phyloP scores from a whole-genome alignment of 2,329 filamentous ascomycete species.

The Alternaria sp. region DNA sequence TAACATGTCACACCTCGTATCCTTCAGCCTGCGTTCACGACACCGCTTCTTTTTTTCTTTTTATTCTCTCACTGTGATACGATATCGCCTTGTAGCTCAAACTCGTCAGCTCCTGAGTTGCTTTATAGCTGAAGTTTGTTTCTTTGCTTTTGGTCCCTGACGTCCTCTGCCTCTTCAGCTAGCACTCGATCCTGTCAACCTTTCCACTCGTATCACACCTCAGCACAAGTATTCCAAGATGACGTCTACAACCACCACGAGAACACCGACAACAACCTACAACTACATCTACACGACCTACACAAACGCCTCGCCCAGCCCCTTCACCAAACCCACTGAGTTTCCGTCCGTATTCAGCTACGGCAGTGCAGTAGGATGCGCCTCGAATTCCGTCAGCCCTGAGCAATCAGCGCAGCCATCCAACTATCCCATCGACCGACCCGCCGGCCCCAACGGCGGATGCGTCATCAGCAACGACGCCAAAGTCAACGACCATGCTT shows the following conservation, averaged over 20 bases:
- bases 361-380: slow-evolving; percentile 15
- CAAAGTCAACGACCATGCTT: slow-evolving; percentile 32
- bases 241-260: slow-evolving; percentile 7
- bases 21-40: not conserved
- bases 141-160: slow-evolving; percentile 4
- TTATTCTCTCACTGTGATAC: not conserved
- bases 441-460: slow-evolving; percentile 11
- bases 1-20: slow-evolving; percentile 3
- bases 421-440: slow-evolving; percentile 14
- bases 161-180: not conserved
- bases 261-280: slow-evolving; percentile 23
- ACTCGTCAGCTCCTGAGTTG: not conserved
- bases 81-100: not conserved
- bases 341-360: slow-evolving; percentile 28
- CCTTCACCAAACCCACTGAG: slow-evolving; percentile 22
- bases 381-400: slow-evolving; percentile 11
- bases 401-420: slow-evolving; percentile 14
- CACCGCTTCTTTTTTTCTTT: not conserved
- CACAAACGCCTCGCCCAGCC: slow-evolving; percentile 17
- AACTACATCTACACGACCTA: slow-evolving; percentile 27
- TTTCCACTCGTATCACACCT: not conserved
- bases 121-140: not conserved
- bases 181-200: not conserved
- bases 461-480: slow-evolving; percentile 34
- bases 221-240: slow-evolving; percentile 3